Evolutionary conservation across 2,329 filamentous ascomycete species (phyloP), one percentile per base, ranked within the genome.

Genomic region (Teratosphaeria pseudoeucalypti): DNA sequence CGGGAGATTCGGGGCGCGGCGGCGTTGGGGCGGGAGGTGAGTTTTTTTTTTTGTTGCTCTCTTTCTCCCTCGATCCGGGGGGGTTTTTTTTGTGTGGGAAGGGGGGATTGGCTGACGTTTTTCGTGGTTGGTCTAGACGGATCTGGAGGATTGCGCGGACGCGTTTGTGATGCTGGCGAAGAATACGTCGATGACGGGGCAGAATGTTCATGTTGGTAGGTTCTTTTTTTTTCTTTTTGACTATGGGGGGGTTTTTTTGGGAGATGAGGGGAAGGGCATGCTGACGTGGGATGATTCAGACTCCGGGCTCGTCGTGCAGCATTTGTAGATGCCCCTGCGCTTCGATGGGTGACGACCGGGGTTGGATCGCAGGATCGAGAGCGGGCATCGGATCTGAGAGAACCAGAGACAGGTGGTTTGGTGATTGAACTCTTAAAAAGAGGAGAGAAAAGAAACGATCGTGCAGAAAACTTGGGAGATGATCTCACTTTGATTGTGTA

Each of bases 21-120:
- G 1, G 79, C 77, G 58, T 75, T 91, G 43, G 84, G 87, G 72
- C 79, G 78, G 65, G 79, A 77, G 65, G 81, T 83, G 67, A 65
- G 76, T 70, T n/a, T 14, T 19, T 29, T 29, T 29, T 29, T 29
- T 7, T 29, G 1, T 32, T 32, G 23, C 23, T 1, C 23, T 23
- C 23, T 23, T 23, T 23, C 23, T 23, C 23, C 23, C 23, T 23
- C 23, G 23, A 23, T 23, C 23, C n/a, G n/a, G 23, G 23, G 1
- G 23, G 23, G 2, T 23, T 23, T 23, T 23, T 23, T 1, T 1
- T 23, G 23, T 23, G 23, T 23, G 23, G 1, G 23, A n/a, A n/a
- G 23, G 1, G 23, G 1, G 23, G 23, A 23, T 23, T 2, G 23
- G 1, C 23, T 23, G 23, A 23, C 23, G 23, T 23, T 23, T 23